These are phyloP conservation scores for Cyberlindnera bimundalis DNA, from an alignment of 805 yeast genomes.

Conservation along the genomic window DNA sequence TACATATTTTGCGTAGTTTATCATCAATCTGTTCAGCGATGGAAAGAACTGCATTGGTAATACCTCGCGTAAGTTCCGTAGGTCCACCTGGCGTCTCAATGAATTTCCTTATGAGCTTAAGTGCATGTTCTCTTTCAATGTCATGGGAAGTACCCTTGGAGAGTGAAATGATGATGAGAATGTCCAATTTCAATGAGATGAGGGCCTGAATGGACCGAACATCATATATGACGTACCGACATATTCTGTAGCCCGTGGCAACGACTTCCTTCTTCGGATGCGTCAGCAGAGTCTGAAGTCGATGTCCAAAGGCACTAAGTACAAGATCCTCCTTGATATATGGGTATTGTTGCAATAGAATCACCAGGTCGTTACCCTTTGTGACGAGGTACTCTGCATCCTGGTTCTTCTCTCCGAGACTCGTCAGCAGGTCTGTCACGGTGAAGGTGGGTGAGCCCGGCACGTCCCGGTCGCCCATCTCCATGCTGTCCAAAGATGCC, in stretches of 20 bases:
- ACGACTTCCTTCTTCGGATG: slow-evolving; percentile 58
- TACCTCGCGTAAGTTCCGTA: slow-evolving; percentile 52
- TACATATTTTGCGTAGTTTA: slow-evolving; percentile 44
- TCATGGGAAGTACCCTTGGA: slow-evolving; percentile 51
- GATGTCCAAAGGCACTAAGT: slow-evolving; percentile 50
- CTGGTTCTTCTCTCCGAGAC: slow-evolving; percentile 48
- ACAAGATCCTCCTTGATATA: slow-evolving; percentile 61
- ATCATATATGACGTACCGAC: slow-evolving; percentile 60
- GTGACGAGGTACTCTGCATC: slow-evolving; percentile 49
- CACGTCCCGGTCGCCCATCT: not conserved
- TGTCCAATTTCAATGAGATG: slow-evolving; percentile 53
- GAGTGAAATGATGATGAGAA: slow-evolving; percentile 60
- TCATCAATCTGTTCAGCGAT: slow-evolving; percentile 55
- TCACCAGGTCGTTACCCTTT: slow-evolving; percentile 64
- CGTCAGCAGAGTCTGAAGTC: slow-evolving; percentile 58
- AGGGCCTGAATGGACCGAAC: slow-evolving; percentile 52
- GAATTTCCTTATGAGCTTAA: slow-evolving; percentile 64
- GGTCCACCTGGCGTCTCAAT: slow-evolving; percentile 53
- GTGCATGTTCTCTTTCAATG: slow-evolving; percentile 72
- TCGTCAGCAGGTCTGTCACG: slow-evolving; percentile 57
- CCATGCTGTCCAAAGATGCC: slow-evolving; percentile 11
- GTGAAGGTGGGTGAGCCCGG: slow-evolving; percentile 53
- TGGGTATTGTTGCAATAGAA: slow-evolving; percentile 53
- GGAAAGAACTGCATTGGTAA: slow-evolving; percentile 63
- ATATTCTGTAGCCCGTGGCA: slow-evolving; percentile 72